Evolutionary conservation across 192 early-diverging fungal species (phyloP).

Genomic region (Mortierella claussenii): DNA sequence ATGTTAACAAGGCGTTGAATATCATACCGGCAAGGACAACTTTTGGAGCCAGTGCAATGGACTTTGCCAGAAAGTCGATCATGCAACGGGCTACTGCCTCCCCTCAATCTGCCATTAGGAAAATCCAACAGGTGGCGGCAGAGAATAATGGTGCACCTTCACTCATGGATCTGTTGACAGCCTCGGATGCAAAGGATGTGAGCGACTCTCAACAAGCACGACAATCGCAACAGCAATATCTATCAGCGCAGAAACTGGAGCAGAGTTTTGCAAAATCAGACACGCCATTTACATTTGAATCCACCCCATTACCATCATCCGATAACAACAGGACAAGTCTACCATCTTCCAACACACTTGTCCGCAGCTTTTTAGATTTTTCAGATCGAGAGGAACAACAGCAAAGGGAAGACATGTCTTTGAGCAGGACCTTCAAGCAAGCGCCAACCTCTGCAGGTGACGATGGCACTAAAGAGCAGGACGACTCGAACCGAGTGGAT

Average conservation of each 20-base stretch:
- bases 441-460: no score
- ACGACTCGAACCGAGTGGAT: no score
- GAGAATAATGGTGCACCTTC: conserved; percentile 15
- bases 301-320: conserved; percentile 4
- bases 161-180: conserved; percentile 17
- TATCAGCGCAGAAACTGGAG: background rate
- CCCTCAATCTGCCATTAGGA: conserved; percentile 16
- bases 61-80: conserved; percentile 34
- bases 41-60: conserved; percentile 7
- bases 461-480: no score
- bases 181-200: conserved; percentile 7
- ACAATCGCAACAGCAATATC: background rate
- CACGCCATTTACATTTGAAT: conserved; percentile 24
- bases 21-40: background rate
- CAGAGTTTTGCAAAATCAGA: conserved; percentile 14
- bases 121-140: conserved; percentile 13
- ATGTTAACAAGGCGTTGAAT: background rate
- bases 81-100: conserved; percentile 24
- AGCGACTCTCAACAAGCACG: no score
- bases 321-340: background rate
- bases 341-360: background rate
- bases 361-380: background rate
- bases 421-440: no score
- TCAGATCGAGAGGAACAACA: background rate
- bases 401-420: background rate